phyloP scores from a whole-genome alignment of 2,329 filamentous ascomycete genomes.

The Fusarium fracticaudum region DNA sequence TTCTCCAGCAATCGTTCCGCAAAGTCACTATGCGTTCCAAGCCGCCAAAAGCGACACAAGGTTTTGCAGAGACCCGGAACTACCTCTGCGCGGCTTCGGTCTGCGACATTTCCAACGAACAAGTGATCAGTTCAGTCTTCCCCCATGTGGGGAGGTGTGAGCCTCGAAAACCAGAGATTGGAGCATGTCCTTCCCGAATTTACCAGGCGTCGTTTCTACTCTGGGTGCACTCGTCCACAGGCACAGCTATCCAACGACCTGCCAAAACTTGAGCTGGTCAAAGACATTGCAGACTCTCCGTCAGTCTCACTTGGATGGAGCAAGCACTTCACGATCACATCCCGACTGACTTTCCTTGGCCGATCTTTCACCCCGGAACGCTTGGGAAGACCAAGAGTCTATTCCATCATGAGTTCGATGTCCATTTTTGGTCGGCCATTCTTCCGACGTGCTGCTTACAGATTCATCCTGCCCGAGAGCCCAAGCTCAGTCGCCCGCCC shows the following conservation, averaged over 20 bases:
- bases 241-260: rapidly evolving
- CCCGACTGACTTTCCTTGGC: not conserved
- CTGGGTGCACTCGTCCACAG: rapidly evolving
- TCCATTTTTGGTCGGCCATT: rapidly evolving
- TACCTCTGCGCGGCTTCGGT: rapidly evolving
- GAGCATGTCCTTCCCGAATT: rapidly evolving
- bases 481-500: not conserved
- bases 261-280: not conserved
- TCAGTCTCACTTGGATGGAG: rapidly evolving
- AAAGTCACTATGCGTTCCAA: not conserved
- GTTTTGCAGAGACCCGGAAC: not conserved
- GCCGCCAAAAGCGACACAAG: rapidly evolving
- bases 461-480: rapidly evolving
- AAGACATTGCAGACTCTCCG: rapidly evolving
- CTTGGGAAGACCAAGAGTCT: not conserved
- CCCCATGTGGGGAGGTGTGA: not conserved
- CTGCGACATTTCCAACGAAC: rapidly evolving
- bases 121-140: not conserved
- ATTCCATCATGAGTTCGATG: rapidly evolving
- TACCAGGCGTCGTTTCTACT: rapidly evolving
- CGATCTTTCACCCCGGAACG: rapidly evolving
- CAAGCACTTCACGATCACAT: not conserved
- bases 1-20: no score
- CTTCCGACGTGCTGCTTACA: not conserved
- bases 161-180: rapidly evolving